Evolutionary conservation across 108 stramenopile genomes (phyloP), one percentile per base, ranked within the genome.

Genomic region (Stephanodiscus triporus): DNA sequence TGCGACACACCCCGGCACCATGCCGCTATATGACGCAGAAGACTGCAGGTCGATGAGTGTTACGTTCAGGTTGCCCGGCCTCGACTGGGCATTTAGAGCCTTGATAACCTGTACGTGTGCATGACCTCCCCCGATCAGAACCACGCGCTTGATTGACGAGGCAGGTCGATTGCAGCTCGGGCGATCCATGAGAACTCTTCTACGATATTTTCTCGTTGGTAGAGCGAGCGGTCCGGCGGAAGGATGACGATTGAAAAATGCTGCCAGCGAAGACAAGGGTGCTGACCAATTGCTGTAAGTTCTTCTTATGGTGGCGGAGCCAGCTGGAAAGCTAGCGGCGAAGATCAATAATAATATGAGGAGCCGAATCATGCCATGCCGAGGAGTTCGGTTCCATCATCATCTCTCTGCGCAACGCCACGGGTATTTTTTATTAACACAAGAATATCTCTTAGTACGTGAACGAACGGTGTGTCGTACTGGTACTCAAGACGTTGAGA

Each of bases 61-160:
- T 27, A 99, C 89, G 4, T 89, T 58, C 9, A 93, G 45, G 38
- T 91, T 48, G 10, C 65, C n/a, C 2, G 91, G 89, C 48, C 89
- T 82, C 40, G 81, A 55, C 51, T 81, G 40, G 30, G 76, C 49
- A 81, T 94, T 84, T 43, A 96, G 70, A 29, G 95, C 95, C 71
- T 96, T 97, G 56, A 99, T 87, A 32, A 98, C 97, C 75, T 97
- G 95, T 9, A 92, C 87, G 62, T 98, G 97, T 4, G 96, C 92
- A 85, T 99, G 99, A 8, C 99, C 99, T 36, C 99, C 99, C 32
- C 99, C 99, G 9, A 99, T 78, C 40, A 99, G 85, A 2, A 99
- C 95, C 4, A 98, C 56, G 40, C 81, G 83, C 45, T 83, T 27
- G 45, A 45, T 50, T 27, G 64, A 45, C 7, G 36, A 29, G 17